Evolutionary conservation across 495 filamentous ascomycete genomes (phyloP).

Genomic region (Talaromyces borbonicus): DNA sequence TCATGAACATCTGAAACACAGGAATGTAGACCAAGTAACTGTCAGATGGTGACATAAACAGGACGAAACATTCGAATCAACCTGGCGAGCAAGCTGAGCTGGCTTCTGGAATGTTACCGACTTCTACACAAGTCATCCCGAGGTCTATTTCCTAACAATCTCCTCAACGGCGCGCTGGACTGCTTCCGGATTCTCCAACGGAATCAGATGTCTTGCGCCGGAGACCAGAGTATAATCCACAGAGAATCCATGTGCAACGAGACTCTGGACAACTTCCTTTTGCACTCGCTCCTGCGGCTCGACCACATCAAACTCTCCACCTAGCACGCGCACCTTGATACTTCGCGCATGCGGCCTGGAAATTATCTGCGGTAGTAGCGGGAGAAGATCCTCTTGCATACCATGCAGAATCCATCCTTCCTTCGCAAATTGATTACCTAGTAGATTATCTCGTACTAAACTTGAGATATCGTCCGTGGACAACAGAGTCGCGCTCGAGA

Average conservation of each 20-base stretch:
- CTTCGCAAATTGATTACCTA: constrained; percentile 22
- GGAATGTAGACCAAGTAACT: too few relatives aligned
- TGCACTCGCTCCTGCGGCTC: constrained; percentile 26
- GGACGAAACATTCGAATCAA: too few relatives aligned
- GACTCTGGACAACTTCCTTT: constrained; percentile 11
- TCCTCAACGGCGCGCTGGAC: constrained; percentile 2
- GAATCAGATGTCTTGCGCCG: constrained; percentile 5
- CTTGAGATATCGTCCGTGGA: constrained; percentile 13
- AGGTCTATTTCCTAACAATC: neutral
- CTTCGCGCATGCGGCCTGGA: neutral
- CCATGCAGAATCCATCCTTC: constrained; percentile 29
- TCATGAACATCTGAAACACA: neutral
- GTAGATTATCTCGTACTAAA: constrained; percentile 22
- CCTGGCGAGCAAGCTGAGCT: neutral
- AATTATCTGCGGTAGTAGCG: neutral
- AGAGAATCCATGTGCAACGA: constrained; percentile 10
- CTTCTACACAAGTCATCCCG: neutral
- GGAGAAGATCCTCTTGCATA: constrained; percentile 30
- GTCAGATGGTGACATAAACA: too few relatives aligned
- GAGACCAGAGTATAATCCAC: neutral
- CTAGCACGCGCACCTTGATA: constrained; percentile 17
- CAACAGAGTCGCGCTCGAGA: constrained; percentile 16
- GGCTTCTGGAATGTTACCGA: neutral
- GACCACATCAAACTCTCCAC: constrained; percentile 24
- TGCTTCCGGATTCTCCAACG: constrained; percentile 4